Base-by-base conservation (phyloP, 2,329 filamentous ascomycete genomes). In the Diaporthe australafricana region DNA sequence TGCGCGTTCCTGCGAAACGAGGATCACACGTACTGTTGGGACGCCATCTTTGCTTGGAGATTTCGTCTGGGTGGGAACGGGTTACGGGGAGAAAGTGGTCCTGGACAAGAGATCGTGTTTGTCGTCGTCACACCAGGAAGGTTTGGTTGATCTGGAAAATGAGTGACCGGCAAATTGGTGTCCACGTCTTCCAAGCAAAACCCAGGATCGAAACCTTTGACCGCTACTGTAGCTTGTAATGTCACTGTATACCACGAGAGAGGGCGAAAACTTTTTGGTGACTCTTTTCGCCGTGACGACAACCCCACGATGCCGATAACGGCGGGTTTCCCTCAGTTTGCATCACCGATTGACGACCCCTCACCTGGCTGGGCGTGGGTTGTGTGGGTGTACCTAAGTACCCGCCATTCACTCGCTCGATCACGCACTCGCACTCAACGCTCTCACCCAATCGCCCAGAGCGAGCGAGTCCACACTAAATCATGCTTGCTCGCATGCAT, bases 1-100 rank as follows among this genome's bases (percentile, higher is more conserved):
- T 57, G 53, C 32, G 53, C n/a, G 47, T 60, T 60, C 50, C 27
- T 50, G 60, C 45, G 42, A 48, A 22, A 35, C 45, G 47, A 45
- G 70, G 70, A 68, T 65, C 57, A 55, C 71, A 73, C 68, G 62
- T 68, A 71, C 68, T 73, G 55, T 63, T 73, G 68, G 68, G 71
- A 73, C 42, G 71, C 63, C 71, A 73, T 73, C 55, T 68, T 52
- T 53, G 45, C 52, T n/a, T 70, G 55, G 66, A 55, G 47, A 52
- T 22, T 47, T 60, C 47, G 50, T 50, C 69, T 47, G 60, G 20
- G 47, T 25, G 40, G 55, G 57, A 62, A 50, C 55, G 12, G 22
- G 55, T 70, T 69, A 17, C 55, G 53, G 69, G 32, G 42, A 48
- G 27, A 50, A 47, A 42, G 25, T 27, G 48, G 25, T 47, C 30